Base-by-base conservation (phyloP, 768 basidiomycete genomes). In the Mycena vitilis region DNA sequence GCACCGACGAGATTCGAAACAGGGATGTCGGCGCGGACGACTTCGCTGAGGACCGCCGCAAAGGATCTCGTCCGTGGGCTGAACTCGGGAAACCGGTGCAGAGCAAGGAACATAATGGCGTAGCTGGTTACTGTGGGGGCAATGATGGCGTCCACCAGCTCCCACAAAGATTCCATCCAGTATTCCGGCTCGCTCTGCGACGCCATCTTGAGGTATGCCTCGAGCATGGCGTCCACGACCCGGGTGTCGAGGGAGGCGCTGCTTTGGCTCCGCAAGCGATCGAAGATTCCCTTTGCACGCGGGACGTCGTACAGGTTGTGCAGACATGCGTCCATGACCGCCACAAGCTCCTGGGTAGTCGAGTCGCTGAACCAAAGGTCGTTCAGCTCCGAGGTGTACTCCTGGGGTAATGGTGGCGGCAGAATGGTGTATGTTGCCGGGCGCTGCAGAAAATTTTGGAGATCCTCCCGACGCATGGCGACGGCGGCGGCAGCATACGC, bases 311-410 rank as follows among this genome's bases (percentile, higher is more conserved):
- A 89, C 3, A 88, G 75, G 69, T 91, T 87, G 76, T 91, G 86
- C 15, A 96, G 79, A 75, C 95, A 96, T 5, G 94, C 93, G 72
- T 93, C 90, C 79, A 96, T 92, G 70, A 96, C 86, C 0, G 92
- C 89, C 13, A 94, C 76, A 62, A 87, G 83, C 76, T 95, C 93
- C 74, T 89, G 87, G 0, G 90, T 88, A 0, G 80, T 77, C 0
- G 93, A 87, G 75, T 93, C 87, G 6, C 86, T 83, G 78, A 89
- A 94, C 79, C 87, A 88, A 58, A 84, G 70, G 69, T 86, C 85
- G 70, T 86, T 82, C 15, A 78, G 65, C 0, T 71, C 65, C 5
- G 85, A 85, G 2, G 76, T 59, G 45, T 75, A 75, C 71, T 87
- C 85, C 25, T 78, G 76, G 0, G 92, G 91, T 8, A 90, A 84